Conservation (phyloP, 495 filamentous ascomycete genomes). For the Xylaria cubensis region DNA sequence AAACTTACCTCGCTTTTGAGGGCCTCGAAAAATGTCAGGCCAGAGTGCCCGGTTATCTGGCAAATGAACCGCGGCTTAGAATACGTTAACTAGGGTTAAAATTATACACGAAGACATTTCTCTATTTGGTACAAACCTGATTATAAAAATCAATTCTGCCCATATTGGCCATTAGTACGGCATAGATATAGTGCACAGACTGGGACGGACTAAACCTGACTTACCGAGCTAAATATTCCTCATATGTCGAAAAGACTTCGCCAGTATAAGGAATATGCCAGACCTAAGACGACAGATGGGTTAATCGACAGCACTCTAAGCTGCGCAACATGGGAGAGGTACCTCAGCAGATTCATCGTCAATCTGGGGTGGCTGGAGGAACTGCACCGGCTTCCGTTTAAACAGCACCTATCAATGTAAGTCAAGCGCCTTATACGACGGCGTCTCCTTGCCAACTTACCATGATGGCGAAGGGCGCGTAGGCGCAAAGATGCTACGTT, state of each 20-base stretch:
- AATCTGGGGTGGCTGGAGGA: conserved; percentile 72
- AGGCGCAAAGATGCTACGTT: conserved; percentile 11
- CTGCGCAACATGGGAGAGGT: conserved; percentile 31
- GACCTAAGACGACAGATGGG: conserved; percentile 60
- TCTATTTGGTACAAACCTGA: conserved; percentile 61
- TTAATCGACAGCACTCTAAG: conserved; percentile 34
- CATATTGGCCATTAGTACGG: conserved; percentile 21
- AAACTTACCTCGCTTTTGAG: conserved; percentile 85
- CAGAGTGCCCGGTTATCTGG: conserved; percentile 92
- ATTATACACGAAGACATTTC: not conserved
- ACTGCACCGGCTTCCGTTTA: conserved; percentile 94
- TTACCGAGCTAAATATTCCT: conserved; percentile 82
- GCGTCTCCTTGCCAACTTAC: conserved; percentile 28
- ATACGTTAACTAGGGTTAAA: conserved; percentile 29
- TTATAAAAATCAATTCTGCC: conserved; percentile 81
- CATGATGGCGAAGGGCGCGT: conserved; percentile 33
- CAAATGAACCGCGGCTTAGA: conserved; percentile 85
- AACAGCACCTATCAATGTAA: conserved; percentile 75
- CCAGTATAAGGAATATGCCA: conserved; percentile 91
- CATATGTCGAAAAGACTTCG: conserved; percentile 89
- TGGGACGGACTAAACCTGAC: conserved; percentile 31
- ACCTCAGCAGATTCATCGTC: conserved; percentile 84
- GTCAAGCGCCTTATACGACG: conserved; percentile 17
- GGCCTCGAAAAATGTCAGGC: conserved; percentile 92
- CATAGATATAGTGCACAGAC: not conserved